Conservation (phyloP, 176 grass and related monocot genomes). For the Triticum urartu region DNA sequence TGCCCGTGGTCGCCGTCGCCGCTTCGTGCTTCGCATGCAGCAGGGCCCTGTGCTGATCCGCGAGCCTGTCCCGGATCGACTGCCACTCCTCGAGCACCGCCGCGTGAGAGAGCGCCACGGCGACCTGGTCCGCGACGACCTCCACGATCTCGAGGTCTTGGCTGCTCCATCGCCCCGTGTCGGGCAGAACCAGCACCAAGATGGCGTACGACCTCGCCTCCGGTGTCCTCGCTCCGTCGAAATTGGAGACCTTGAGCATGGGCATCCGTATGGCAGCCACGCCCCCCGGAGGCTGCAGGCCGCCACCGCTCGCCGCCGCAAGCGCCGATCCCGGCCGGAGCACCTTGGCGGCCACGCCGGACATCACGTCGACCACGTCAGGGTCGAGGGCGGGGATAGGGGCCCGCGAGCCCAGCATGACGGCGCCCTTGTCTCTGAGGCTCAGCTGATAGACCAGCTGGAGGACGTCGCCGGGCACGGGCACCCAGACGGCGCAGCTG, state of each 20-base stretch:
- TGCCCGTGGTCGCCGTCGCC: slow-evolving; percentile 41
- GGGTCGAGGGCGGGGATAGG: slow-evolving; percentile 33
- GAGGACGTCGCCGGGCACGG: slow-evolving; percentile 24
- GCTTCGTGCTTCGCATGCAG: slow-evolving; percentile 44
- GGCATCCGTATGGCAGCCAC: slow-evolving; percentile 61
- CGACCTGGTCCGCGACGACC: slow-evolving; percentile 52
- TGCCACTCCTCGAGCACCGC: slow-evolving; percentile 43
- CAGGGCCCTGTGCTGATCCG: slow-evolving; percentile 40
- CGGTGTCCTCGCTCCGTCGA: slow-evolving; percentile 31
- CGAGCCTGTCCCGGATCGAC: slow-evolving; percentile 13
- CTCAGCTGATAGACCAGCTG: slow-evolving; percentile 37
- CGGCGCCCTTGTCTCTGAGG: background rate
- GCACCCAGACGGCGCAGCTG: slow-evolving; percentile 74
- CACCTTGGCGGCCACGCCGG: slow-evolving; percentile 41
- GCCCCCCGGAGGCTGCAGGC: background rate
- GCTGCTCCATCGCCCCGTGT: slow-evolving; percentile 20
- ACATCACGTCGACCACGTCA: slow-evolving; percentile 46
- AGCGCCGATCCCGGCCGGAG: slow-evolving; percentile 47
- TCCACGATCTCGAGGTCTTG: slow-evolving; percentile 56
- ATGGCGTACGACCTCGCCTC: slow-evolving; percentile 30
- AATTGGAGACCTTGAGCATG: slow-evolving; percentile 44
- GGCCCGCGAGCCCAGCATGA: background rate
- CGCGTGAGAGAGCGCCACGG: slow-evolving; percentile 48
- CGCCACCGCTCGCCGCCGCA: slow-evolving; percentile 24
- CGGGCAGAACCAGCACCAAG: slow-evolving; percentile 49